Conservation (phyloP, 2,329 filamentous ascomycete genomes). For the Tolypocladium amazonense region DNA sequence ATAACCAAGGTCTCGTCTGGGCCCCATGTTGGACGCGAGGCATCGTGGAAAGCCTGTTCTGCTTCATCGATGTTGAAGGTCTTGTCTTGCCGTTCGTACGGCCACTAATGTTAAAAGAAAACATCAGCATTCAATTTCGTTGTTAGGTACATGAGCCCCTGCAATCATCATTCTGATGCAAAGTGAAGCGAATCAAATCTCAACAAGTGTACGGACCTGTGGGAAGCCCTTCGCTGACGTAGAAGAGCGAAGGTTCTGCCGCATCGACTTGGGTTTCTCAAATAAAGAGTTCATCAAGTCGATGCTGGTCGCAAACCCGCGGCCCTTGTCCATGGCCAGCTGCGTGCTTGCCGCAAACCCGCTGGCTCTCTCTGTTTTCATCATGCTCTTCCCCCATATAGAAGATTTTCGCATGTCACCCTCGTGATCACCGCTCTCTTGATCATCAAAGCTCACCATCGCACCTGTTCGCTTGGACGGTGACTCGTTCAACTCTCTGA, state of each 20-base stretch:
- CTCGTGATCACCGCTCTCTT: constrained; percentile 41
- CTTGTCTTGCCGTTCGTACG: constrained; percentile 71
- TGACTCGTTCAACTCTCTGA: constrained; percentile 50
- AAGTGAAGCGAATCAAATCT: constrained; percentile 17
- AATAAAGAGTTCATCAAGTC: constrained; percentile 95
- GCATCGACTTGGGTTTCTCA: constrained; percentile 54
- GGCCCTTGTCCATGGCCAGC: constrained; percentile 34
- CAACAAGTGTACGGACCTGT: constrained; percentile 66
- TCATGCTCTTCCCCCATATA: constrained; percentile 22
- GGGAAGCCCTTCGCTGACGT: constrained; percentile 56
- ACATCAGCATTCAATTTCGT: constrained; percentile 34
- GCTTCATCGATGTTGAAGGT: constrained; percentile 51
- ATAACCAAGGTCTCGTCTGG: constrained; percentile 64
- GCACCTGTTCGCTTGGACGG: constrained; percentile 17
- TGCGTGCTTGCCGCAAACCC: constrained; percentile 19
- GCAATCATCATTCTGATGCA: constrained; percentile 10
- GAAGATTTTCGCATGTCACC: constrained; percentile 36
- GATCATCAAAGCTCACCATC: constrained; percentile 16
- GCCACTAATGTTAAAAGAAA: constrained; percentile 51
- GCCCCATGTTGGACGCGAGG: constrained; percentile 71
- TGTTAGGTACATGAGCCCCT: neutral
- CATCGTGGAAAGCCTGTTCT: constrained; percentile 60
- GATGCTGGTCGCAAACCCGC: constrained; percentile 76
- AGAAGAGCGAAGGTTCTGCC: constrained; percentile 41
- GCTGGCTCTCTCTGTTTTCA: constrained; percentile 16